A percentile compares a stretch with the other conserved stretches of the same genome.
phyloP scores from a whole-genome alignment of 2,329 filamentous ascomycete species.

The Sarocladium kiliense region DNA sequence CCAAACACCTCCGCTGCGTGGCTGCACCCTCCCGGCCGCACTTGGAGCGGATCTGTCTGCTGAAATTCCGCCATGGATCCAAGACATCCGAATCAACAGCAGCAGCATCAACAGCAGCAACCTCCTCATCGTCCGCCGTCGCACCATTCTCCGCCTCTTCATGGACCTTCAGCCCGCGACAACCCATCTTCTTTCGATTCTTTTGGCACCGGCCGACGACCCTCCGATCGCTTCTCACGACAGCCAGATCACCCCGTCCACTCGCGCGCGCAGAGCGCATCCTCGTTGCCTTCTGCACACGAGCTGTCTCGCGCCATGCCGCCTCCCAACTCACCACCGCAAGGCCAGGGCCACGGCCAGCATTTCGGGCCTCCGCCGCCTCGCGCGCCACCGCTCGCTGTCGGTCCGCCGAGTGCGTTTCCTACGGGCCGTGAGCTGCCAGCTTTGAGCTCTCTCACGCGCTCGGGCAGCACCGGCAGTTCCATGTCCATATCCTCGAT shows the following conservation, averaged over 20 bases:
- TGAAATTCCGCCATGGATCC: slow-evolving; percentile 11
- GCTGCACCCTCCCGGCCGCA: neutral
- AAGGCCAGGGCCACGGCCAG: slow-evolving; percentile 21
- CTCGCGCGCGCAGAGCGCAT: slow-evolving; percentile 26
- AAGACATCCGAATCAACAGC: slow-evolving; percentile 10
- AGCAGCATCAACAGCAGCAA: neutral
- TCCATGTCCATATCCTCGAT: slow-evolving; percentile 60
- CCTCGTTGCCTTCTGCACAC: slow-evolving; percentile 34
- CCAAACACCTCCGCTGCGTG: slow-evolving; percentile 3
- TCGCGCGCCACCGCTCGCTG: slow-evolving; percentile 35
- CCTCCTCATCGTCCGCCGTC: slow-evolving; percentile 11
- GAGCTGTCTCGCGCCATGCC: slow-evolving; percentile 38
- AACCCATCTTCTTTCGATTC: neutral
- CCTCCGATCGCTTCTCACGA: slow-evolving; percentile 2
- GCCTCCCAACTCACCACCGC: slow-evolving; percentile 40
- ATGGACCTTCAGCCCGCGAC: slow-evolving; percentile 1
- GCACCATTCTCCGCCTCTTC: slow-evolving; percentile 10
- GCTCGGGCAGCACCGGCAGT: slow-evolving; percentile 41
- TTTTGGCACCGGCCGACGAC: neutral
- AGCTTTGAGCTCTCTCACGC: slow-evolving; percentile 43
- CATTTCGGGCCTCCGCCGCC: slow-evolving; percentile 40
- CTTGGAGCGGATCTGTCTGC: neutral
- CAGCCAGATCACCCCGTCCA: slow-evolving; percentile 7
- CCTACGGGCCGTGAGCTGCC: slow-evolving; percentile 47
- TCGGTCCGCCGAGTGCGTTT: slow-evolving; percentile 40